Conservation (phyloP, 371 early-diverging fungal species). For the Gilbertella persicaria region DNA sequence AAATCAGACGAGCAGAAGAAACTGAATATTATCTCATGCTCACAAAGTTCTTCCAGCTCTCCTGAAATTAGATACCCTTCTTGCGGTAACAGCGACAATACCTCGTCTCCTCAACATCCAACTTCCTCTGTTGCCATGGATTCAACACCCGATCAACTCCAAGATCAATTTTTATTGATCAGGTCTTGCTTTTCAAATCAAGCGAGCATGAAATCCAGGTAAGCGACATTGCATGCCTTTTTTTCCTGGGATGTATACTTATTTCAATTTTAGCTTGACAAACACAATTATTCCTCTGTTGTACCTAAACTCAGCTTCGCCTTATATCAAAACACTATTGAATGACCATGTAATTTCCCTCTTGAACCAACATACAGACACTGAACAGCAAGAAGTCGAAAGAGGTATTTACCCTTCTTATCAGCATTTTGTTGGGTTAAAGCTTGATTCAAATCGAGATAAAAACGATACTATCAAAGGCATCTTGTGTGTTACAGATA, state of each 20-base stretch:
- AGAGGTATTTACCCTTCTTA: slow-evolving; percentile 15
- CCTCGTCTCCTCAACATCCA: background rate
- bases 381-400: slow-evolving; percentile 5
- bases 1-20: slow-evolving; percentile 6
- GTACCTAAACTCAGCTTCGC: slow-evolving; percentile 7
- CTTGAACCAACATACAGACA: background rate
- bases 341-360: slow-evolving; percentile 1
- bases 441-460: slow-evolving; percentile 12
- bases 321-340: slow-evolving; percentile 19
- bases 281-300: slow-evolving; percentile 21
- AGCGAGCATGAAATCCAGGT: slow-evolving; percentile 8
- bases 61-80: slow-evolving; percentile 10
- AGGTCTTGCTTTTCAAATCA: slow-evolving; percentile 11
- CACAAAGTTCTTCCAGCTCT: background rate
- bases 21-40: slow-evolving; percentile 10
- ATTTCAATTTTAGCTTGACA: background rate
- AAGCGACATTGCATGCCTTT: background rate
- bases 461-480: slow-evolving; percentile 12
- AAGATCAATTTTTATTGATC: slow-evolving; percentile 15
- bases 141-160: slow-evolving; percentile 6
- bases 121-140: background rate
- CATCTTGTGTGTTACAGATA: slow-evolving; percentile 17
- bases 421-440: slow-evolving; percentile 16
- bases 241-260: background rate
- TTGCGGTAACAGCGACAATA: slow-evolving; percentile 6